These are phyloP conservation scores for Bolboschoenus planiculmis DNA, from an alignment of 176 grass and related monocot species.

Conservation along the genomic window DNA sequence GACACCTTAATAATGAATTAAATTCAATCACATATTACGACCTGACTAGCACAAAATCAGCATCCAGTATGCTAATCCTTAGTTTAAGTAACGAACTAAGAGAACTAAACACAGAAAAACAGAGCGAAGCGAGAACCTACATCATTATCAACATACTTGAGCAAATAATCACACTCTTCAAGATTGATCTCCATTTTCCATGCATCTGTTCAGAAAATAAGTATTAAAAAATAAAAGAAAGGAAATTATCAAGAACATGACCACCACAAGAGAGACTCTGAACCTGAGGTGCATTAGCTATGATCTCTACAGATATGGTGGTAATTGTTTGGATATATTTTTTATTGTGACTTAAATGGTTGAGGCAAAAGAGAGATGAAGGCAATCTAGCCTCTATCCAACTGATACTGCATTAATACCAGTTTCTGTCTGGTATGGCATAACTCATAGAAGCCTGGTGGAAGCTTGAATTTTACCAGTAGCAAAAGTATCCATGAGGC, in stretches of 20 bases:
- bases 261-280: neutral
- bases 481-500: slow-evolving; percentile 20
- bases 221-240: neutral
- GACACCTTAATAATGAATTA: neutral
- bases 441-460: neutral
- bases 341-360: neutral
- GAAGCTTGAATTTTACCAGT: slow-evolving; percentile 30
- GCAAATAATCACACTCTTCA: slow-evolving; percentile 48
- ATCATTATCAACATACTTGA: slow-evolving; percentile 32
- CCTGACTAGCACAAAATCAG: neutral
- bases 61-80: neutral
- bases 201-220: slow-evolving; percentile 33
- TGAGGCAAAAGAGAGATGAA: neutral
- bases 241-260: neutral
- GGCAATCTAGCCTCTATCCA: neutral
- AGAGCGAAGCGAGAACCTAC: slow-evolving; percentile 29
- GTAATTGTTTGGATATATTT: neutral
- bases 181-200: slow-evolving; percentile 46
- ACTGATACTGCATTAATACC: neutral
- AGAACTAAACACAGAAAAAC: neutral
- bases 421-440: neutral
- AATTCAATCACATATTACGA: neutral
- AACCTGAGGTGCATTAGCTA: neutral
- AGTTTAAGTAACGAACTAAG: neutral
- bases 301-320: neutral